phyloP scores from a whole-genome alignment of 2,329 filamentous ascomycete species.

The Ascochyta clinopodiicola region DNA sequence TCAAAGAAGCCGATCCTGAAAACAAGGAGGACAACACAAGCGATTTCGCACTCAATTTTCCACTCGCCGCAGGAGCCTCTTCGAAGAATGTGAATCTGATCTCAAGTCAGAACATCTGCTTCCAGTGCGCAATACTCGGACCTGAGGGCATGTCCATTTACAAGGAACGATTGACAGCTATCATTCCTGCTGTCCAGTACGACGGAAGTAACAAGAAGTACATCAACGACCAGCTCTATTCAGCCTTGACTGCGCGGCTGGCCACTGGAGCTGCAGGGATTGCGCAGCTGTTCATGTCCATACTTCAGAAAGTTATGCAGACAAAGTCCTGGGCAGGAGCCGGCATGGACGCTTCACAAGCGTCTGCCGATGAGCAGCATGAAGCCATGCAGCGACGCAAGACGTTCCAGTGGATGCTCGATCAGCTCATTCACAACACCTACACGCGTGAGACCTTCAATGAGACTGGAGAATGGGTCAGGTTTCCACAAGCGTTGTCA shows the following conservation, averaged over 20 bases:
- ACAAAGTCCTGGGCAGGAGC: conserved; percentile 41
- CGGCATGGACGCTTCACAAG: conserved; percentile 5
- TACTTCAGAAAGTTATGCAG: conserved; percentile 33
- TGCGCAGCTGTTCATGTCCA: conserved; percentile 42
- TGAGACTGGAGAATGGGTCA: conserved; percentile 38
- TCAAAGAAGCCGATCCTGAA: conserved; percentile 33
- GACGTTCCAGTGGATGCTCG: conserved; percentile 39
- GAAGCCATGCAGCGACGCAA: conserved; percentile 27
- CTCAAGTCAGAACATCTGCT: conserved; percentile 45
- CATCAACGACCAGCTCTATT: conserved; percentile 43
- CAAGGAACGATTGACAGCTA: conserved; percentile 36
- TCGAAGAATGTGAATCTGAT: conserved; percentile 33
- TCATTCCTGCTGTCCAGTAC: conserved; percentile 39
- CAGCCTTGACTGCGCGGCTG: conserved; percentile 40
- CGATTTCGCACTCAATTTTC: conserved; percentile 45
- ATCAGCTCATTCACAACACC: conserved; percentile 35
- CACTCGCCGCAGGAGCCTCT: conserved; percentile 39
- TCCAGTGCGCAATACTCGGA: conserved; percentile 41
- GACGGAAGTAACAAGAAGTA: conserved; percentile 41
- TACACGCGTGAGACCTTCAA: conserved; percentile 41
- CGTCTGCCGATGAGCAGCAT: conserved; percentile 15
- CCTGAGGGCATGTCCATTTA: conserved; percentile 37
- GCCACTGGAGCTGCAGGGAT: conserved; percentile 39
- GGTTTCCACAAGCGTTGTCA: conserved; percentile 32
- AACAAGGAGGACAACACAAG: conserved; percentile 38